phyloP scores from a whole-genome alignment of 163 green algal genomes.

The Scenedesmus sp. region DNA sequence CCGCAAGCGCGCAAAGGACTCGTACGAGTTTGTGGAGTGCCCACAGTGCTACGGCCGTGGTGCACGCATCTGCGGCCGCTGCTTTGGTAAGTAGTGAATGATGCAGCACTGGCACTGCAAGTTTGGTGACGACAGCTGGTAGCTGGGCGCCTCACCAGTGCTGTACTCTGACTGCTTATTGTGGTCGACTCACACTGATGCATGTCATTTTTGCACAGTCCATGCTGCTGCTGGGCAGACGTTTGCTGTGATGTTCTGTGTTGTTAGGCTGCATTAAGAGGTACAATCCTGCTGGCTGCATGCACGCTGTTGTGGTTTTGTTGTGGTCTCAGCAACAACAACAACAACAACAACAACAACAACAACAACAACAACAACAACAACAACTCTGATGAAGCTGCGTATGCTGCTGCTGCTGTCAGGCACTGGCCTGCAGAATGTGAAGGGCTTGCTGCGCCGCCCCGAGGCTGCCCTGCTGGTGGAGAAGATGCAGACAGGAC shows the following conservation, averaged over 20 bases:
- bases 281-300: too few relatives aligned
- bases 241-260: background rate
- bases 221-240: background rate
- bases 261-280: too few relatives aligned
- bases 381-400: background rate
- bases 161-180: too few relatives aligned
- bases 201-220: too few relatives aligned
- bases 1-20: constrained; percentile 94
- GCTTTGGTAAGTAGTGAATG: constrained; percentile 79
- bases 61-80: constrained; percentile 93
- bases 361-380: background rate
- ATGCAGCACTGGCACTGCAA: background rate
- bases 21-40: constrained; percentile 98
- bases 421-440: constrained; percentile 94
- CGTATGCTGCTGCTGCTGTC: constrained; percentile 29
- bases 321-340: too few relatives aligned
- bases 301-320: too few relatives aligned
- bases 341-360: background rate
- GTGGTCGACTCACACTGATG: too few relatives aligned
- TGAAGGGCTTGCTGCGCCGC: constrained; percentile 92
- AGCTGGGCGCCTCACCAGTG: too few relatives aligned
- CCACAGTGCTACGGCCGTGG: constrained; percentile 96
- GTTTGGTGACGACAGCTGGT: too few relatives aligned
- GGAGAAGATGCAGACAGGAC: constrained; percentile 95
- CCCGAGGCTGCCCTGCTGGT: constrained; percentile 94